Base-by-base conservation (phyloP, 495 filamentous ascomycete genomes). In the Echria macrotheca region DNA sequence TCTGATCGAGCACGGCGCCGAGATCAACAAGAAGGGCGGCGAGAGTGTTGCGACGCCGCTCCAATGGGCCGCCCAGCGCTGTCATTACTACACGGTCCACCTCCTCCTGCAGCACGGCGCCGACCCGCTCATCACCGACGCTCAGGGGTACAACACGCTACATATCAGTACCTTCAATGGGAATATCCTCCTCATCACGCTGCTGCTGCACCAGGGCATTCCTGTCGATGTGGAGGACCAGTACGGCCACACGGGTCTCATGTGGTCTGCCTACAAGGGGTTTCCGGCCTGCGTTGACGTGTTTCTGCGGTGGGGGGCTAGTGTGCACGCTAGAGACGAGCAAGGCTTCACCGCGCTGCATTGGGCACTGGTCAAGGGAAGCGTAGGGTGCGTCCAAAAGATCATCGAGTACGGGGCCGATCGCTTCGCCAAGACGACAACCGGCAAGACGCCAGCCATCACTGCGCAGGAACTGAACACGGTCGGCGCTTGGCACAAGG, bases 221-320 rank as follows among this genome's bases (percentile, higher is more conserved):
- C 86, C 90, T 10, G 84, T 98, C 49, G 93, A 98, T 63, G 85
- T 89, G 14, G 76, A 83, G 26, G 93, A 98, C 69, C 75, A 85
- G 44, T 86, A 87, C 57, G 86, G 88, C 9, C 94, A 98, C 67
- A 97, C 94, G 1, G 83, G 81, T 29, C 70, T 98, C 44, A 98
- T 98, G 93, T 98, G 93, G 93, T 87, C 94, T 19, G 91, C 91
- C 23, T 98, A 98, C 69, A 98, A 97, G 63, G 94, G 94, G 15
- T 95, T 80, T 62, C 85, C 89, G 0, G 82, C 82, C 18, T 93
- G 86, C 59, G 94, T 98, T 37, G 94, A 97, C 64, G 68, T 96
- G 18, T 93, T 95, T 58, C 67, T 98, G 47, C 83, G 89, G 50
- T 98, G 93, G 91, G 93, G 93, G 21, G 93, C 93, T 25, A 90